These are phyloP conservation scores for Lotus japonicus DNA, from an alignment of 306 rosid species.

Conservation along the genomic window DNA sequence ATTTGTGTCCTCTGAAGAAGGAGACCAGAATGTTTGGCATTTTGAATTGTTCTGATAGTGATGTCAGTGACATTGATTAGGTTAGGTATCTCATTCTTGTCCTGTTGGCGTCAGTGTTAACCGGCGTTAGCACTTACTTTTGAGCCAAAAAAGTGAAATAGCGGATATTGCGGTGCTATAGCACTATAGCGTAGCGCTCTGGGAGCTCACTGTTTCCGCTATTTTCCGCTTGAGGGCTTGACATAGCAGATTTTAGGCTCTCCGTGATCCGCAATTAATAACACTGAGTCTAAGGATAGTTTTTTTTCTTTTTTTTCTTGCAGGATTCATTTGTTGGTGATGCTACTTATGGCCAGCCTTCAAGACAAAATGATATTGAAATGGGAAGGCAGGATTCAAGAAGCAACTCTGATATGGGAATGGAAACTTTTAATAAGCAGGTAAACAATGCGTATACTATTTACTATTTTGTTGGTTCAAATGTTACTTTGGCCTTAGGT, in stretches of 20 bases:
- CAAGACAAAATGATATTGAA: slow-evolving; percentile 71
- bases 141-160: no score
- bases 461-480: not conserved
- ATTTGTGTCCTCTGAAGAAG: not conserved
- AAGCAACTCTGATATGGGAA: slow-evolving; percentile 51
- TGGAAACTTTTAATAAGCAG: slow-evolving; percentile 85
- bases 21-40: not conserved
- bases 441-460: slow-evolving; percentile 28
- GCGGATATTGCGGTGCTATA: no score
- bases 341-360: slow-evolving; percentile 50
- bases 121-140: no score
- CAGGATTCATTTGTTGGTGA: slow-evolving; percentile 78
- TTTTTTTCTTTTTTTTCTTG: slow-evolving; percentile 14
- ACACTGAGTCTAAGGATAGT: slow-evolving; percentile 1
- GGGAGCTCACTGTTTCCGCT: no score
- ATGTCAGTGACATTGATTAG: not conserved
- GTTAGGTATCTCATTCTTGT: not conserved
- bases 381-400: slow-evolving; percentile 60
- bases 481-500: not conserved
- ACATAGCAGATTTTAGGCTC: no score
- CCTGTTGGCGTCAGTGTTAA: no score
- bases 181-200: no score
- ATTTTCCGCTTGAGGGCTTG: no score
- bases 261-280: no score
- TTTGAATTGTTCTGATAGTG: slow-evolving; percentile 4